Conservation (phyloP, 1,284 basidiomycete genomes). For the Ustanciosporium gigantosporum region DNA sequence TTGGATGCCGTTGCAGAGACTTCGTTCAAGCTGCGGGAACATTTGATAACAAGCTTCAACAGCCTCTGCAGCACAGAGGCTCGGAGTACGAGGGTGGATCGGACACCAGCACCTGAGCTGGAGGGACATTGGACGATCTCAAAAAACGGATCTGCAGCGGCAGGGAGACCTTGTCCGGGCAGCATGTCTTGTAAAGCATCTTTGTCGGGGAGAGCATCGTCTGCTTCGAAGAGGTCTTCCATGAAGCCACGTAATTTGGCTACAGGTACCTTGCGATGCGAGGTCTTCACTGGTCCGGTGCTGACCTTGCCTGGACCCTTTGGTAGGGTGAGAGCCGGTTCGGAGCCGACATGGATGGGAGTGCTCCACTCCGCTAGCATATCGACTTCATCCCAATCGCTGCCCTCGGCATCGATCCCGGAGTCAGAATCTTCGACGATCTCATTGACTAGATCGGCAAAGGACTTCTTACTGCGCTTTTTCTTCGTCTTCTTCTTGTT, state of each 20-base stretch:
- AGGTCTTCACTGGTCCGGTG: constrained; percentile 36
- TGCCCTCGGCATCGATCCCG: constrained; percentile 34
- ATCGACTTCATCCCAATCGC: constrained; percentile 41
- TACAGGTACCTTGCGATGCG: constrained; percentile 63
- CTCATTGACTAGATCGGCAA: constrained; percentile 21
- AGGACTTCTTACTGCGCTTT: constrained; percentile 10
- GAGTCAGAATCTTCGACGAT: constrained; percentile 37
- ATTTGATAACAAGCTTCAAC: constrained; percentile 28
- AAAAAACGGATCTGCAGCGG: constrained; percentile 66
- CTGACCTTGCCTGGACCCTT: constrained; percentile 26
- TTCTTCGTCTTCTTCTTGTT: constrained; percentile 20
- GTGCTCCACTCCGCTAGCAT: constrained; percentile 16
- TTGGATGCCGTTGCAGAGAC: constrained; percentile 9
- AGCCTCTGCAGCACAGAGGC: constrained; percentile 32
- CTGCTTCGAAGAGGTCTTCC: constrained; percentile 86
- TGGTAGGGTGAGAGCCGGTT: constrained; percentile 2
- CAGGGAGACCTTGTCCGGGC: constrained; percentile 69
- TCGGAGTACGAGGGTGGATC: constrained; percentile 20
- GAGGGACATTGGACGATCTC: constrained; percentile 27
- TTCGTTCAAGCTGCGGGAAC: constrained; percentile 18
- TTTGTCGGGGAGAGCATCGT: constrained; percentile 76
- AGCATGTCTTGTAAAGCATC: constrained; percentile 66
- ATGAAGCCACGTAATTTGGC: constrained; percentile 74
- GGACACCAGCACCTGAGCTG: constrained; percentile 4
- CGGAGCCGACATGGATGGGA: neutral